A percentile compares a stretch with the other conserved stretches of the same genome.
Conservation (phyloP, 208 protist species). For the Wallacemonas sp. region DNA sequence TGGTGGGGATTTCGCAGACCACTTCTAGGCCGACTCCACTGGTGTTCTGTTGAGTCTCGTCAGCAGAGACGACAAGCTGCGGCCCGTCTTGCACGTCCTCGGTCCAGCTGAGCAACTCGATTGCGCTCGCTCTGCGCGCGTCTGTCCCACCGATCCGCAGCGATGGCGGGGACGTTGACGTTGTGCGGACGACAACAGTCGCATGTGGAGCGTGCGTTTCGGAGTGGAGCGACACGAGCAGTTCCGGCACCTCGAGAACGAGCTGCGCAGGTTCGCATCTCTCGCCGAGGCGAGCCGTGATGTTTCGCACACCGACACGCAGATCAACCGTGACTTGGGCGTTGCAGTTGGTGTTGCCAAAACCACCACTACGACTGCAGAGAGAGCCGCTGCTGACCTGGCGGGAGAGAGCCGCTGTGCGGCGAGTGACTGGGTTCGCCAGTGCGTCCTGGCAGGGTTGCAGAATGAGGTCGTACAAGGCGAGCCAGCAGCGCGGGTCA, state of each 20-base stretch:
- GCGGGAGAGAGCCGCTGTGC: too few species aligned
- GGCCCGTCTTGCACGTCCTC: too few species aligned
- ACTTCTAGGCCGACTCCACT: too few species aligned
- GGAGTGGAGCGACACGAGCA: background rate
- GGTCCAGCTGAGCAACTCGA: too few species aligned
- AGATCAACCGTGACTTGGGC: background rate
- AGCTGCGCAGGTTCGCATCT: background rate
- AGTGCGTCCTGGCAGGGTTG: slow-evolving; percentile 6
- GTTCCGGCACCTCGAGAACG: background rate
- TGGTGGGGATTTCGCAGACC: too few species aligned
- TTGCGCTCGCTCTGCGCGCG: too few species aligned
- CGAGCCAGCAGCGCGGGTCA: background rate
- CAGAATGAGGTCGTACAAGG: background rate
- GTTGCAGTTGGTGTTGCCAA: background rate
- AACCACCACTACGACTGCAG: background rate
- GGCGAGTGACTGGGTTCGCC: too few species aligned
- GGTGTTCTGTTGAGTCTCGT: too few species aligned
- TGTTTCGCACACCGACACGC: slow-evolving; percentile 4
- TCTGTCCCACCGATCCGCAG: too few species aligned
- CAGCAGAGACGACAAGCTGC: too few species aligned
- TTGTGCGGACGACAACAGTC: background rate
- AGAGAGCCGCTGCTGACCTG: slow-evolving; percentile 1
- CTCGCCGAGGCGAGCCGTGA: background rate
- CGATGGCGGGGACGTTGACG: background rate
- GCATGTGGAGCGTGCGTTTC: background rate